Evolutionary conservation across 768 basidiomycete genomes (phyloP), one percentile per base, ranked within the genome.

Genomic region (Lentinula detonsa): DNA sequence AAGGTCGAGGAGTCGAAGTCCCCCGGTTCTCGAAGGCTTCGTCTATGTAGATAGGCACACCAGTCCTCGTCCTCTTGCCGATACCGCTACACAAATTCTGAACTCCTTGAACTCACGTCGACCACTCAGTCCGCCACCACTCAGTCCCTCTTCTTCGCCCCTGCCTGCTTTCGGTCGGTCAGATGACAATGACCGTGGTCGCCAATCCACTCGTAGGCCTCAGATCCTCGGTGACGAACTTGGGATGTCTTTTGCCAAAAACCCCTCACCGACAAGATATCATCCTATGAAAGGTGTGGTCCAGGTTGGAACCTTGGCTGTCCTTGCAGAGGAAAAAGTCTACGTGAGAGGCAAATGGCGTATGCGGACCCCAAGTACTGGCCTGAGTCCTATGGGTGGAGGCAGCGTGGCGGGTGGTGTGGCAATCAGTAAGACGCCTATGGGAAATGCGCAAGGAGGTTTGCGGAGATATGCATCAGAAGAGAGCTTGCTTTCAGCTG

Each of bases 361-460:
- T n/a, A 49, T 60, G 50, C 48, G 59, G 50, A 60, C 39, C 51
- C 59, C 59, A 34, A 60, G 59, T 34, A 49, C 59, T 15, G 39
- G 49, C 4, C 21, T 52, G 11, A 60, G 59, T 42, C 59, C 59
- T 16, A 21, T 23, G 16, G n/a, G 50, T 18, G 21, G 21, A 11
- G 9, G 5, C 10, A 31, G 21, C 15, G 34, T 16, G 6, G 37
- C 16, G 23, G 11, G 2, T 31, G 18, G 16, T 40, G 21, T n/a
- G n/a, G 15, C 39, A 31, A n/a, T 11, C 9, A 50, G 37, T 10
- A 42, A 18, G 28, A 21, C 28, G 8, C 18, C 55, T 7, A 18
- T 23, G 5, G 46, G 18, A 6, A 48, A 23, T 21, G 55, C 37
- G 21, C 37, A 15, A 18, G 58, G 58, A 59, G 39, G 34, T 11